A percentile compares a stretch with the other conserved stretches of the same genome.
Evolutionary conservation across 192 early-diverging fungal genomes (phyloP).

Genomic region (Spizellomyces sp.): DNA sequence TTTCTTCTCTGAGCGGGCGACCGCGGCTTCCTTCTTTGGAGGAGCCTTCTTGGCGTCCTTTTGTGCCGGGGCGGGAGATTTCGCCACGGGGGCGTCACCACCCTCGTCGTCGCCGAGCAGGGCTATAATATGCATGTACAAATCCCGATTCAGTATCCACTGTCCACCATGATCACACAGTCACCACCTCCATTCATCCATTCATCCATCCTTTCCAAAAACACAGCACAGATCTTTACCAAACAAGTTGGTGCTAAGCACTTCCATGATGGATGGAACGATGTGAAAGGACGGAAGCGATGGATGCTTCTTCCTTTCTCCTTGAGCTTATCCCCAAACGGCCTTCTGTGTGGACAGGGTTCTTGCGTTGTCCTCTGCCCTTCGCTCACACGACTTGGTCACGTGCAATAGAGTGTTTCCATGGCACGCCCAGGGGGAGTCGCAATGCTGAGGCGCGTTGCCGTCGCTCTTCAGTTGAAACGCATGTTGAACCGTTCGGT

Average conservation of each 20-base stretch:
- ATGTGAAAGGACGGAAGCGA: no score
- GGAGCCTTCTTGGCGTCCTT: conserved; percentile 35
- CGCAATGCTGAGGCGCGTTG: no score
- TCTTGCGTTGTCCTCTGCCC: no score
- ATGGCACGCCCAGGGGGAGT: no score
- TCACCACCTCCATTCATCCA: not conserved
- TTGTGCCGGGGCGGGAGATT: conserved; percentile 21
- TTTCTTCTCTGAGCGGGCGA: conserved; percentile 30
- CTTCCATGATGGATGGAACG: conserved; percentile 20
- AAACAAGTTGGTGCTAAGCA: conserved; percentile 31
- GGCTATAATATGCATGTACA: not conserved
- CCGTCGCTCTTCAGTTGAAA: no score
- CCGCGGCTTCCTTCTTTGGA: conserved; percentile 20
- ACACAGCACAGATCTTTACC: conserved; percentile 12
- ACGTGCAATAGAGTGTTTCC: no score
- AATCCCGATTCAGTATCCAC: not conserved
- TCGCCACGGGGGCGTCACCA: conserved; percentile 20
- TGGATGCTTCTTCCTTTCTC: no score
- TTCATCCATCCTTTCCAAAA: conserved; percentile 4
- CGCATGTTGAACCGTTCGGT: no score
- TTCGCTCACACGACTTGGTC: no score
- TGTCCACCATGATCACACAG: not conserved
- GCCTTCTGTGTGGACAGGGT: no score
- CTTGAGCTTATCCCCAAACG: no score
- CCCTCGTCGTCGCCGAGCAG: conserved; percentile 45